phyloP scores from a whole-genome alignment of 495 filamentous ascomycete genomes.

The Annulohypoxylon maeteangense region DNA sequence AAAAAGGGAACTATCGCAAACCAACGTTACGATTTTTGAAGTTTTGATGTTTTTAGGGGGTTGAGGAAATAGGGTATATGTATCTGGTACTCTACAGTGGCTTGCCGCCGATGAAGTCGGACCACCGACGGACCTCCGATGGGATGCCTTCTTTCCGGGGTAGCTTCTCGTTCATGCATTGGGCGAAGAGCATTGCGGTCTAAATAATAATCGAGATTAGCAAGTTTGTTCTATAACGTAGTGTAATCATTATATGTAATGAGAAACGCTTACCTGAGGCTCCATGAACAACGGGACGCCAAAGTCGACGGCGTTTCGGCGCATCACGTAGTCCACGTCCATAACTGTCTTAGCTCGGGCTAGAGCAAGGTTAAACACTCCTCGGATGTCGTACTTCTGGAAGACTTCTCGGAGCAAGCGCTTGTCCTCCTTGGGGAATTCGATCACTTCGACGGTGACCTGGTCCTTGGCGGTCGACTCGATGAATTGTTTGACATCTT shows the following conservation, averaged over 20 bases:
- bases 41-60: neutral
- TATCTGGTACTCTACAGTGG: constrained; percentile 70
- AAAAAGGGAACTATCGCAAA: constrained; percentile 5
- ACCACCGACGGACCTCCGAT: constrained; percentile 90
- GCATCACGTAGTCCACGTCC: constrained; percentile 98
- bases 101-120: constrained; percentile 92
- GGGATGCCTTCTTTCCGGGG: constrained; percentile 85
- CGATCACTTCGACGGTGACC: constrained; percentile 86
- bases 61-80: constrained; percentile 8
- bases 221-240: neutral
- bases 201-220: constrained; percentile 53
- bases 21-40: neutral
- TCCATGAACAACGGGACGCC: constrained; percentile 99
- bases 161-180: constrained; percentile 95
- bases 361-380: constrained; percentile 94
- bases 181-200: constrained; percentile 95
- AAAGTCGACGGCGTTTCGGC: constrained; percentile 97
- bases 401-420: constrained; percentile 94
- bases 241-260: neutral
- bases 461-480: constrained; percentile 73
- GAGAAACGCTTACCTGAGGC: constrained; percentile 79
- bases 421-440: constrained; percentile 98
- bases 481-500: constrained; percentile 82
- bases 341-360: constrained; percentile 82
- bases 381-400: constrained; percentile 94